These are phyloP conservation scores for Xylaria sp. DNA, from an alignment of 2,329 filamentous ascomycete species.

Conservation along the genomic window DNA sequence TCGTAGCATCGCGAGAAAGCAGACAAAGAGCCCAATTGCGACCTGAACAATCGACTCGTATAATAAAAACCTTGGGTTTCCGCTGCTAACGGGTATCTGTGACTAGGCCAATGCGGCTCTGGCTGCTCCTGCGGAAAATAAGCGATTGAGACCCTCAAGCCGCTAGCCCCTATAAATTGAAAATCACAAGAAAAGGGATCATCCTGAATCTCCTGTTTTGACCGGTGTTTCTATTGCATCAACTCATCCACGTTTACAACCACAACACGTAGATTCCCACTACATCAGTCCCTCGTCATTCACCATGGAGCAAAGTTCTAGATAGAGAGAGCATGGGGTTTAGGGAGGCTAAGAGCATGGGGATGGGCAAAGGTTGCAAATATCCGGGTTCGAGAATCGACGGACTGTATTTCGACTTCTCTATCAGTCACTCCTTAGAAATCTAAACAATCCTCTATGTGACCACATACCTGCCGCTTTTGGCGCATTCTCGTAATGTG, in stretches of 20 bases:
- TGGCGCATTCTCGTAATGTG: not conserved
- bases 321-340: conserved; percentile 7
- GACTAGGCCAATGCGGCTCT: conserved; percentile 42
- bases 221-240: conserved; percentile 11
- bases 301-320: conserved; percentile 4
- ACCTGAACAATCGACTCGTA: not conserved
- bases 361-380: conserved; percentile 9
- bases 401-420: conserved; percentile 4
- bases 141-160: conserved; percentile 23
- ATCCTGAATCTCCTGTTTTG: conserved; percentile 14
- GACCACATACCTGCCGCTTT: conserved; percentile 4
- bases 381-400: conserved; percentile 17
- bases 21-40: not conserved
- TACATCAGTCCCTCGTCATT: conserved; percentile 7
- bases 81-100: conserved; percentile 17
- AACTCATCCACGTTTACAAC: conserved; percentile 3
- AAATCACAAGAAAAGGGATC: not conserved
- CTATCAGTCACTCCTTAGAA: conserved; percentile 35
- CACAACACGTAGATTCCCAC: conserved; percentile 6
- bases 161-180: conserved; percentile 7
- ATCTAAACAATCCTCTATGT: conserved; percentile 29
- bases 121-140: conserved; percentile 45
- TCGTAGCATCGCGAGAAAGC: not conserved
- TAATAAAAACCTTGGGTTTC: not conserved
- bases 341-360: not conserved